These are phyloP conservation scores for Collybia mongolica DNA, from an alignment of 768 basidiomycete species.

Conservation along the genomic window DNA sequence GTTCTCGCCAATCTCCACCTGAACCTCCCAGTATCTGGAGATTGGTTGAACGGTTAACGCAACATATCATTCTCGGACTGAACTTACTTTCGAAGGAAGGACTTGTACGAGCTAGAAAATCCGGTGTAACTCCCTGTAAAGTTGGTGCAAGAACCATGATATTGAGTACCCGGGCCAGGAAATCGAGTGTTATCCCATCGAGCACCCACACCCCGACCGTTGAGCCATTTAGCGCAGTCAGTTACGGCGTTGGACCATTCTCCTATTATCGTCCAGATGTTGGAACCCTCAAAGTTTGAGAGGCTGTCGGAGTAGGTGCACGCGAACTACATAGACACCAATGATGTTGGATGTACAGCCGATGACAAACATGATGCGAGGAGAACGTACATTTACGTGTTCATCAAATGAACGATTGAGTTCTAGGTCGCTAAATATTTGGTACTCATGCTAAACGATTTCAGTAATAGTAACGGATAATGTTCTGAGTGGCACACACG, in stretches of 20 bases:
- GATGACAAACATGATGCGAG: neutral
- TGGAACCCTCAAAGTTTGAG: slow-evolving; percentile 42
- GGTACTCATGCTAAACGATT: slow-evolving; percentile 60
- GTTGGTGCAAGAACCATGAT: slow-evolving; percentile 59
- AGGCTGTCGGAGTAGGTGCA: slow-evolving; percentile 51
- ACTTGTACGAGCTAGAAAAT: slow-evolving; percentile 64
- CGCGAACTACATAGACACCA: slow-evolving; percentile 36
- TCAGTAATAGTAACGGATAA: neutral
- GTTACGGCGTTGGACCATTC: slow-evolving; percentile 79
- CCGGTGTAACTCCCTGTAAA: slow-evolving; percentile 57
- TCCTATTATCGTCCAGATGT: slow-evolving; percentile 75
- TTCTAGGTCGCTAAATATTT: slow-evolving; percentile 63
- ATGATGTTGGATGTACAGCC: too few species aligned
- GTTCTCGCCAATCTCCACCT: slow-evolving; percentile 70
- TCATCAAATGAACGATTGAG: slow-evolving; percentile 52
- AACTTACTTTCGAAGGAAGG: slow-evolving; percentile 58
- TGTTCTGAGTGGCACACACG: slow-evolving; percentile 25
- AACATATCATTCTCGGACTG: neutral
- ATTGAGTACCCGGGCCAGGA: slow-evolving; percentile 36
- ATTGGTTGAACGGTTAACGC: neutral
- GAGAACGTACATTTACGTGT: slow-evolving; percentile 50
- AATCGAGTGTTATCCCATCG: slow-evolving; percentile 65
- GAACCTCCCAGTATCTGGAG: slow-evolving; percentile 77
- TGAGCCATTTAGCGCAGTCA: slow-evolving; percentile 78
- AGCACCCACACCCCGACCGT: slow-evolving; percentile 70